These are phyloP conservation scores for Lichtheimia ornata DNA, from an alignment of 371 early-diverging fungal species.

Conservation along the genomic window DNA sequence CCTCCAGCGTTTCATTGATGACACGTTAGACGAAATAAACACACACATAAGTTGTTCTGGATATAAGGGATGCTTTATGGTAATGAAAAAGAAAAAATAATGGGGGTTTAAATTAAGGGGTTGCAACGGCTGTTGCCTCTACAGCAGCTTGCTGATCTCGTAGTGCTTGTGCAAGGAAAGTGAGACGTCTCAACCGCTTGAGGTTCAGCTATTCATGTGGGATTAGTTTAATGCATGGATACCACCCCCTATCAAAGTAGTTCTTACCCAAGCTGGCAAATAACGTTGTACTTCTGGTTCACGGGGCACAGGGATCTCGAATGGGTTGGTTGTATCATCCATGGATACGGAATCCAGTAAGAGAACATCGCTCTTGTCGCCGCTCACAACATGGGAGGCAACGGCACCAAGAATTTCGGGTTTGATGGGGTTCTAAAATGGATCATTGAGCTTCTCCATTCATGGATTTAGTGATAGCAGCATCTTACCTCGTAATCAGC, in stretches of 20 bases:
- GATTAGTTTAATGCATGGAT: background rate
- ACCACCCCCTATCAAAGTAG: background rate
- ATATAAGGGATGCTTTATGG: too few relatives aligned
- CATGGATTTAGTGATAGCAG: background rate
- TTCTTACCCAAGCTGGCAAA: conserved; percentile 57
- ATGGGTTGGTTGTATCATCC: conserved; percentile 67
- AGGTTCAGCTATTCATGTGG: conserved; percentile 20
- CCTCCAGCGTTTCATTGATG: too few relatives aligned
- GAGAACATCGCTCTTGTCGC: conserved; percentile 86
- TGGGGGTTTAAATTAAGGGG: conserved; percentile 6
- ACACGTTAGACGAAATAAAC: too few relatives aligned
- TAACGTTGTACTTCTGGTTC: conserved; percentile 57
- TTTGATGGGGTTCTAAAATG: conserved; percentile 72
- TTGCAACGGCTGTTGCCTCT: conserved; percentile 9
- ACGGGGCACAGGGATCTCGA: conserved; percentile 62
- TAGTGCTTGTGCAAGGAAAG: conserved; percentile 7
- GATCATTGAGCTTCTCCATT: too few relatives aligned
- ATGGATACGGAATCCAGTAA: conserved; percentile 84
- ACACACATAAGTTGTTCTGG: too few relatives aligned
- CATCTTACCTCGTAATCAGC: conserved; percentile 71
- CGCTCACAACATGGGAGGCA: conserved; percentile 80
- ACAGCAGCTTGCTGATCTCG: conserved; percentile 6
- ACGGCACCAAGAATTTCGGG: conserved; percentile 91
- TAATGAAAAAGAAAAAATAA: background rate
- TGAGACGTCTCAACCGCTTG: conserved; percentile 40